Base-by-base conservation (phyloP, 768 basidiomycete genomes). In the Kwoniella bestiolae region DNA sequence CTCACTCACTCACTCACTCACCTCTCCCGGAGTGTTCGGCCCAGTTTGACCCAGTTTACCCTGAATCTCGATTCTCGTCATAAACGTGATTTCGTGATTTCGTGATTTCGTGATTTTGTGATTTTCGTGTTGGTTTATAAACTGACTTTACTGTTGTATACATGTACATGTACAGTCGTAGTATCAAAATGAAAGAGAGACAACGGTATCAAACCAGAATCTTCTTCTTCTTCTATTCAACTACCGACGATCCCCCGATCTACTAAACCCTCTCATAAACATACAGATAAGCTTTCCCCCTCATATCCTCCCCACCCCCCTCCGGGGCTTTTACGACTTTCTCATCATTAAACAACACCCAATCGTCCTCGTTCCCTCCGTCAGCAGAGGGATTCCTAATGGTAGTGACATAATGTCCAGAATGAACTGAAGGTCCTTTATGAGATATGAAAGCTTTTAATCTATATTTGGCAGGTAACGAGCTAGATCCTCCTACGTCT, bases 391-490 rank as follows among this genome's bases (percentile, higher is more conserved):
- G 76, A 93, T 94, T 0, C 90, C 94, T 64, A 49, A 79, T 70
- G 0, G 78, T 76, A 45, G 75, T 69, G 44, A 81, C 81, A 57
- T 80, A 80, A 60, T 81, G 80, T 34, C 79, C 81, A 0, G 92
- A 95, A 77, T 97, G 95, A 26, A 94, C 92, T 0, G 91, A 94
- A 0, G 91, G 91, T 0, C 95, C 94, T 75, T 96, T 98, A 84
- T 99, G 95, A 55, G 94, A 96, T 74, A 99, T 88, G 83, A 98
- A 99, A 8, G 91, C 93, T 77, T 93, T 91, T 29, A 99, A 86
- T 29, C 84, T 83, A 83, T 92, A 99, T 14, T 82, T 82, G 5
- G 89, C 92, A 0, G 94, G 94, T 0, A 92, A 84, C 2, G 75
- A 72, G 2, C 83, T 82, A 29, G 87, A 85, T 23, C 92, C 91